Conservation (phyloP, 345 rosid genomes). For the Rhodamnia argentea region DNA sequence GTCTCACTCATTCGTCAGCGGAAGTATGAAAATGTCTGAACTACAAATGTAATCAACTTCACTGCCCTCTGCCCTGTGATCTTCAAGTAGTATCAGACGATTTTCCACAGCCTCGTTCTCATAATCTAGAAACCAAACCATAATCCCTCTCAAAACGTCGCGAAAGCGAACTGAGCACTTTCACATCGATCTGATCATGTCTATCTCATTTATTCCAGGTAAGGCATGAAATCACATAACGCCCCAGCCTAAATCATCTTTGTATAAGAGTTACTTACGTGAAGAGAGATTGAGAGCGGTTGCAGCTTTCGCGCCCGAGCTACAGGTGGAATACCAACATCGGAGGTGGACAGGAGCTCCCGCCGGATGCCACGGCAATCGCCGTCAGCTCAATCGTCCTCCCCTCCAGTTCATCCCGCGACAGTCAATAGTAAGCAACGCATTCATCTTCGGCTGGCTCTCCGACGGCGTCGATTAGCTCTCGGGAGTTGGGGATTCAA, state of each 20-base stretch:
- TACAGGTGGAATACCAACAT: neutral
- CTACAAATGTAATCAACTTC: neutral
- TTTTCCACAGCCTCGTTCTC: too few species aligned
- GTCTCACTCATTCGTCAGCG: neutral
- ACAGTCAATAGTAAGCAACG: neutral
- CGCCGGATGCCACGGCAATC: neutral
- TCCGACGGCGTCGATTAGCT: neutral
- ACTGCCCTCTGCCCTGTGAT: neutral
- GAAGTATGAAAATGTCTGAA: neutral
- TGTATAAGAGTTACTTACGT: neutral
- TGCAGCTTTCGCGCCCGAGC: neutral
- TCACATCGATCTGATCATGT: neutral
- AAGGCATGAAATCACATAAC: neutral
- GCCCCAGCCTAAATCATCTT: neutral
- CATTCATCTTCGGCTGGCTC: neutral
- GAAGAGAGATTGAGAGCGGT: neutral
- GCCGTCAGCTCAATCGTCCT: neutral
- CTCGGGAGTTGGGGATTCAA: neutral
- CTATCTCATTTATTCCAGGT: neutral
- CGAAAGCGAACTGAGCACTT: neutral
- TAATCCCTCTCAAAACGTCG: too few species aligned
- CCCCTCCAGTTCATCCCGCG: neutral
- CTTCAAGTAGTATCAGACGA: neutral
- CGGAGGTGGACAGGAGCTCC: neutral
- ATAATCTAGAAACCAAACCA: too few species aligned